Evolutionary conservation across 1,284 basidiomycete species (phyloP).

Genomic region (Sporisorium sorghi): DNA sequence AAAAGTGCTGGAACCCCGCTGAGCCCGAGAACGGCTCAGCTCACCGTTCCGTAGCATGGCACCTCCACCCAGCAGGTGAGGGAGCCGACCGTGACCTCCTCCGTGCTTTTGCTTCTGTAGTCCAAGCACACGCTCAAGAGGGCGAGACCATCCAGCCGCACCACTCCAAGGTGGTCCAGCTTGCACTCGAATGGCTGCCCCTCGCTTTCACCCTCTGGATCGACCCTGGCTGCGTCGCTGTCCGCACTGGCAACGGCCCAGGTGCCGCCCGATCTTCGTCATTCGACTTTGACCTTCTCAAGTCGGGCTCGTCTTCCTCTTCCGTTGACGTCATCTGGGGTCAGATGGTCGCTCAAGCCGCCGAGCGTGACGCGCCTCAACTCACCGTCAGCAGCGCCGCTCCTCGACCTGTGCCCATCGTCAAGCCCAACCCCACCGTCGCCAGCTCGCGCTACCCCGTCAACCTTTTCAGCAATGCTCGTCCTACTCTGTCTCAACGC

Average conservation of each 20-base stretch:
- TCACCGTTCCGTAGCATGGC: slow-evolving; percentile 48
- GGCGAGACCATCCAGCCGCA: slow-evolving; percentile 25
- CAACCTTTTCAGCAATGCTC: slow-evolving; percentile 7
- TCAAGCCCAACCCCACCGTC: slow-evolving; percentile 22
- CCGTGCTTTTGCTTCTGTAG: slow-evolving; percentile 36
- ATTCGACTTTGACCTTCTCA: slow-evolving; percentile 27
- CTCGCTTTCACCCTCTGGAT: slow-evolving; percentile 57
- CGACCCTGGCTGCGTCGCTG: slow-evolving; percentile 61
- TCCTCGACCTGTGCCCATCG: slow-evolving; percentile 37
- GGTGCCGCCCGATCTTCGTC: slow-evolving; percentile 23
- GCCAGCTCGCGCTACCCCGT: slow-evolving; percentile 21
- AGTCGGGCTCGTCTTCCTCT: slow-evolving; percentile 3
- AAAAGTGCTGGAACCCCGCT: slow-evolving; percentile 30
- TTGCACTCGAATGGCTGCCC: slow-evolving; percentile 43
- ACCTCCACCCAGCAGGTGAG: slow-evolving; percentile 52
- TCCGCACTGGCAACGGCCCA: slow-evolving; percentile 50
- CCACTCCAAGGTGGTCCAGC: slow-evolving; percentile 14
- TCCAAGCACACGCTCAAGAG: slow-evolving; percentile 28
- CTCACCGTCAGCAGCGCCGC: slow-evolving; percentile 34
- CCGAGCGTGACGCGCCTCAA: slow-evolving; percentile 15
- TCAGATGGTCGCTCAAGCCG: slow-evolving; percentile 23
- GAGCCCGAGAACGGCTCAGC: slow-evolving; percentile 53
- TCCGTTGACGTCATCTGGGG: slow-evolving; percentile 51
- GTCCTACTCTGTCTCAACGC: no score
- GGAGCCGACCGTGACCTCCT: slow-evolving; percentile 47